A percentile compares a stretch with the other conserved stretches of the same genome.
Conservation (phyloP, 2,329 filamentous ascomycete genomes). For the Colletotrichum sansevieriae region DNA sequence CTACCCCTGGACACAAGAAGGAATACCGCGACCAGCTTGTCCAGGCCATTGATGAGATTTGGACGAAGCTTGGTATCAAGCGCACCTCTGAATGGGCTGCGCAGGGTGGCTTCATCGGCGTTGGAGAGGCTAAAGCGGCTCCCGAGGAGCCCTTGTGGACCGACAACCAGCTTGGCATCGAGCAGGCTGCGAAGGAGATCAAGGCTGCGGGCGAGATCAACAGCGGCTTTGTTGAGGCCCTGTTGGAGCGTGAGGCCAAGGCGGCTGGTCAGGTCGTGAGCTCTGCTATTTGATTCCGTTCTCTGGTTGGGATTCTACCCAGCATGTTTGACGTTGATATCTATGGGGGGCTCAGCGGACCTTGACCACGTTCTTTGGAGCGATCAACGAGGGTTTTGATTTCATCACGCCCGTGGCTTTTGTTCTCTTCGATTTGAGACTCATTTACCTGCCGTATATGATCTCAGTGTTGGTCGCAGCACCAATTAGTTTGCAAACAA, state of each 20-base stretch:
- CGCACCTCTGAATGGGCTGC: constrained; percentile 92
- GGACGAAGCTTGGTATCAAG: constrained; percentile 89
- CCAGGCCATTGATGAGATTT: constrained; percentile 86
- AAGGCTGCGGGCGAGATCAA: constrained; percentile 56
- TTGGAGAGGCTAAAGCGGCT: constrained; percentile 77
- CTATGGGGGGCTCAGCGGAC: constrained; percentile 38
- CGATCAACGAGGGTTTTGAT: constrained; percentile 42
- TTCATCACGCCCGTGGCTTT: constrained; percentile 23
- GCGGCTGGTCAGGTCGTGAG: constrained; percentile 47
- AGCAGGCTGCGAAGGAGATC: constrained; percentile 74
- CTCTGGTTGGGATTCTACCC: constrained; percentile 9
- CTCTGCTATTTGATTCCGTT: constrained; percentile 45
- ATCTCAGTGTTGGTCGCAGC: constrained; percentile 40
- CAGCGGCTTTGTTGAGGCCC: constrained; percentile 66
- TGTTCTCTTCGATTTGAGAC: constrained; percentile 39
- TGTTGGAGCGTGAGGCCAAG: constrained; percentile 68
- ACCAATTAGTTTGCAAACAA: constrained; percentile 35
- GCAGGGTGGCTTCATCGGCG: constrained; percentile 93
- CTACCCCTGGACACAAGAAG: constrained; percentile 90
- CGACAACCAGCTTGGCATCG: constrained; percentile 85
- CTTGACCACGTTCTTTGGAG: constrained; percentile 50
- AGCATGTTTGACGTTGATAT: constrained; percentile 33
- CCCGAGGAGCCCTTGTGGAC: constrained; percentile 88
- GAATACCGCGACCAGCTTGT: constrained; percentile 89
- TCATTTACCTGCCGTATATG: constrained; percentile 1